phyloP scores from a whole-genome alignment of 352 stramenopile species.

The Globisporangium canariense region DNA sequence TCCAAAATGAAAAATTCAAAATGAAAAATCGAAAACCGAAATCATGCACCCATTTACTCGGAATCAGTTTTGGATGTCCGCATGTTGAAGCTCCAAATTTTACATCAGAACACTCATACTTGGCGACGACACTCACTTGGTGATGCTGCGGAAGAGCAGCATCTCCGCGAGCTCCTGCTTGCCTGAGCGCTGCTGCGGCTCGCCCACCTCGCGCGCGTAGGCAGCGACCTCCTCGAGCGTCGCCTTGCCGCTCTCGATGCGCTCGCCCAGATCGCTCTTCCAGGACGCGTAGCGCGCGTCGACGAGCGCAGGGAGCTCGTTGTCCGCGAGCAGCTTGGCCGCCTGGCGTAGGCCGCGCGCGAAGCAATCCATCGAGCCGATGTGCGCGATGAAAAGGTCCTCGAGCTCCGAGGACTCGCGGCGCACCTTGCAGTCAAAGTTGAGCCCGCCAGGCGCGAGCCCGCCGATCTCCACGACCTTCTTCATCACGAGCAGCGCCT shows the following conservation, averaged over 20 bases:
- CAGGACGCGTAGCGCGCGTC: constrained; percentile 69
- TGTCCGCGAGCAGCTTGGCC: constrained; percentile 63
- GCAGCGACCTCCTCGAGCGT: constrained; percentile 64
- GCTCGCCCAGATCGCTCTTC: constrained; percentile 46
- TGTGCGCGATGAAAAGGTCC: constrained; percentile 85
- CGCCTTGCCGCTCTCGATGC: constrained; percentile 54
- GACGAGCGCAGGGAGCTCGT: constrained; percentile 45
- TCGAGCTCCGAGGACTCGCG: constrained; percentile 73
- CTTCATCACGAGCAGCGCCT: constrained; percentile 73
- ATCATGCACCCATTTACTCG: too few species aligned
- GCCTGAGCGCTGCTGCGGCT: constrained; percentile 56
- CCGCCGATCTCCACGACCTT: constrained; percentile 74
- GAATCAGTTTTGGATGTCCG: too few species aligned
- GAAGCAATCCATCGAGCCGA: constrained; percentile 86
- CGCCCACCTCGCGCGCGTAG: constrained; percentile 40
- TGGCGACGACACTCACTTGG: constrained; percentile 1
- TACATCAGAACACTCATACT: too few species aligned
- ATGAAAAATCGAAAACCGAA: too few species aligned
- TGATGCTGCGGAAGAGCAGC: constrained; percentile 41
- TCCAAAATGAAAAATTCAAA: too few species aligned
- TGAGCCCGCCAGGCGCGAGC: constrained; percentile 66
- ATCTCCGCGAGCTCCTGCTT: constrained; percentile 81
- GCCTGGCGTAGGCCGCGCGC: constrained; percentile 66
- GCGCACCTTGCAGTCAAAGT: constrained; percentile 86
- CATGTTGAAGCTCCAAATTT: not conserved